phyloP scores from a whole-genome alignment of 2,329 filamentous ascomycete species.

The Fusarium burgessii region DNA sequence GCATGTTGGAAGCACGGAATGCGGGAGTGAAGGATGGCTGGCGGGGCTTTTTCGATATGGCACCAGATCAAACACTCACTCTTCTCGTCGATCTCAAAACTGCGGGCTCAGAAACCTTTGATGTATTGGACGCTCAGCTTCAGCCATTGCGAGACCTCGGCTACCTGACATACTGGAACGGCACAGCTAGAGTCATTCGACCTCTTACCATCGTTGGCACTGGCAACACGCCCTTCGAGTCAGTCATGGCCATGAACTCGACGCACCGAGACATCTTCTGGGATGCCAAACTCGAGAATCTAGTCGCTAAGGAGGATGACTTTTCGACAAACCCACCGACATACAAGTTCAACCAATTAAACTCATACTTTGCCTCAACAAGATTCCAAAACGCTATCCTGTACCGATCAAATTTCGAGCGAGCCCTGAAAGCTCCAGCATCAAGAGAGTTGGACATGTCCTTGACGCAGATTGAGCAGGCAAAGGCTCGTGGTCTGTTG shows the following conservation, averaged over 20 bases:
- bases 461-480: constrained; percentile 16
- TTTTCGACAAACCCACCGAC: constrained; percentile 2
- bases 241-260: background rate
- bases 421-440: background rate
- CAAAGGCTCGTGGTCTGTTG: constrained; percentile 9
- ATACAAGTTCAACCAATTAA: constrained; percentile 12
- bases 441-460: constrained; percentile 5
- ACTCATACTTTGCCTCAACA: constrained; percentile 23
- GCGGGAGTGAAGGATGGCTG: background rate
- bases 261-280: constrained; percentile 24
- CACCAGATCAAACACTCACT: background rate
- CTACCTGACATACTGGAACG: constrained; percentile 25
- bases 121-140: background rate
- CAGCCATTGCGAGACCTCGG: constrained; percentile 9
- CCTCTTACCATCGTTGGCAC: constrained; percentile 18
- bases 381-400: constrained; percentile 18
- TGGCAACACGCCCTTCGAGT: constrained; percentile 15
- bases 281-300: constrained; percentile 21
- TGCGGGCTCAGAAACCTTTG: background rate
- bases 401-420: background rate
- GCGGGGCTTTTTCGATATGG: constrained; percentile 5
- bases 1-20: constrained; percentile 18
- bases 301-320: background rate
- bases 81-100: constrained; percentile 21
- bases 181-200: background rate